Evolutionary conservation across 371 early-diverging fungal species (phyloP).

Genomic region (Chytridiales sp.): DNA sequence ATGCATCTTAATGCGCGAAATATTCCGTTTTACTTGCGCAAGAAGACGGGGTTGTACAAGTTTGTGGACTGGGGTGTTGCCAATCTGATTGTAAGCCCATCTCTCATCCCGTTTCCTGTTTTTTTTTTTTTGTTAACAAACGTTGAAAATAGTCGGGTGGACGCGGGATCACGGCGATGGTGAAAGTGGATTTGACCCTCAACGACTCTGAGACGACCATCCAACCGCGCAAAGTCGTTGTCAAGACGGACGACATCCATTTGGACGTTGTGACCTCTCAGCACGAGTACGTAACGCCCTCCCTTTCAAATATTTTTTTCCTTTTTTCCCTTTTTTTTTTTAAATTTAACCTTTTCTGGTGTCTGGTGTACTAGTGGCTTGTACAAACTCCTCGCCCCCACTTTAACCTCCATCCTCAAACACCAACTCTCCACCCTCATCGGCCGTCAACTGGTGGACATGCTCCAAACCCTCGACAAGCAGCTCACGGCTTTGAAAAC

Average conservation of each 20-base stretch:
- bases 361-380: not conserved
- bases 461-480: constrained; percentile 2
- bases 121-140: not conserved
- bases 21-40: constrained; percentile 59
- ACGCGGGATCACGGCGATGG: constrained; percentile 49
- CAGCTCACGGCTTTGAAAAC: constrained; percentile 6
- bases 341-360: not conserved
- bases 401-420: constrained; percentile 2
- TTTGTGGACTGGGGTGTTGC: constrained; percentile 61
- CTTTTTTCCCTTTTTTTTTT: not conserved
- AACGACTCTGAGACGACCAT: constrained; percentile 35
- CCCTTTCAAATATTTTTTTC: not conserved
- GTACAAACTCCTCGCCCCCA: constrained; percentile 6
- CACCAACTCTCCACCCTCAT: not conserved
- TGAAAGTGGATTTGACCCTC: constrained; percentile 38
- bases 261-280: constrained; percentile 50
- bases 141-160: constrained; percentile 45
- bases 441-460: constrained; percentile 2
- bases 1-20: constrained; percentile 49
- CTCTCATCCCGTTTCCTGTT: not conserved
- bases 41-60: constrained; percentile 58
- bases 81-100: constrained; percentile 26
- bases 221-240: constrained; percentile 37
- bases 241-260: constrained; percentile 52
- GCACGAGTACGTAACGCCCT: constrained; percentile 47